Percentiles rank a stretch among this genome's conserved stretches.
phyloP scores from a whole-genome alignment of 768 basidiomycete genomes.

The Mycena olivaceomarginata region DNA sequence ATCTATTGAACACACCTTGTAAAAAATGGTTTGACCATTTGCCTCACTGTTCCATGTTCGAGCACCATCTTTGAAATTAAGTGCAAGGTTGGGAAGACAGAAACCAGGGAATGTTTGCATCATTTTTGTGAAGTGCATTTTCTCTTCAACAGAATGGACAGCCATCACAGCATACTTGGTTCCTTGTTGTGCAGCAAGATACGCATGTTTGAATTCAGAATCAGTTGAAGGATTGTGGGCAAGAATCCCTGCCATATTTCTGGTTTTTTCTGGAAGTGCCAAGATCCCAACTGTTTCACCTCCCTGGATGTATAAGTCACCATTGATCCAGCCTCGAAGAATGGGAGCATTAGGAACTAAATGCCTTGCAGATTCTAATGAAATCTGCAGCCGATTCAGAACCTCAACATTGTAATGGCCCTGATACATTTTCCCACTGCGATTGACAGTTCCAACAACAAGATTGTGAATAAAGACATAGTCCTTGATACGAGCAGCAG shows the following conservation, averaged over 20 bases:
- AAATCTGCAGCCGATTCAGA: no score
- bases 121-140: constrained; percentile 13
- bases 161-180: background rate
- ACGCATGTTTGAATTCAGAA: constrained; percentile 25
- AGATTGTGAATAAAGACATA: no score
- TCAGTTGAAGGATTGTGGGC: background rate
- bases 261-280: no score
- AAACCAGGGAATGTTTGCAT: constrained; percentile 15
- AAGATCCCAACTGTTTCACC: no score
- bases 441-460: no score
- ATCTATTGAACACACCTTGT: constrained; percentile 31
- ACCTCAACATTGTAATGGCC: no score
- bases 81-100: background rate
- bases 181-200: constrained; percentile 30
- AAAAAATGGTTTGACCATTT: constrained; percentile 33
- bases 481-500: no score
- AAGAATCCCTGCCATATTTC: background rate
- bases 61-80: constrained; percentile 21
- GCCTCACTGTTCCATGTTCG: constrained; percentile 26
- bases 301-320: no score
- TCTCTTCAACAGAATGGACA: constrained; percentile 25
- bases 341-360: no score
- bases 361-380: no score
- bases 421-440: no score
- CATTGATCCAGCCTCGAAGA: no score